These are phyloP conservation scores for Phialophora verrucosa DNA, from an alignment of 2,329 filamentous ascomycete genomes.

Conservation along the genomic window DNA sequence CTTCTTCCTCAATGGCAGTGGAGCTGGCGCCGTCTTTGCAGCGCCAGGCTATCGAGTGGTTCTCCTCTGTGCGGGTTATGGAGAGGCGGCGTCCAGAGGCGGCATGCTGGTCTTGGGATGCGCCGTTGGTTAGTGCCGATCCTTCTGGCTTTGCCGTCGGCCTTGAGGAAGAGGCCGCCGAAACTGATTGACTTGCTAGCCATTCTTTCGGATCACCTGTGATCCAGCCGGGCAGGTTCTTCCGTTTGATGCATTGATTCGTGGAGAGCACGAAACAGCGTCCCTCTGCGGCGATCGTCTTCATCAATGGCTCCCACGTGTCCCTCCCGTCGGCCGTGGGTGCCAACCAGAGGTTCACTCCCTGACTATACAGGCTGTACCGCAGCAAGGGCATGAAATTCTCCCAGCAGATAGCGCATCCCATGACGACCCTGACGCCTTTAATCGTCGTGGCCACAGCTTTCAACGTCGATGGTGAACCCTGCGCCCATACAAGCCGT, in stretches of 20 bases:
- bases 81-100: conserved; percentile 37
- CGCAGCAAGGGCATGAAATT: conserved; percentile 92
- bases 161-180: not conserved
- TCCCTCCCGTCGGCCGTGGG: conserved; percentile 86
- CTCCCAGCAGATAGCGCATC: conserved; percentile 93
- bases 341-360: conserved; percentile 88
- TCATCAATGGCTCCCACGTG: conserved; percentile 81
- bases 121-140: conserved; percentile 17
- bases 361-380: conserved; percentile 83
- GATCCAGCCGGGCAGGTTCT: conserved; percentile 65
- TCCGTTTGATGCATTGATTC: conserved; percentile 76
- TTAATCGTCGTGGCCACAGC: conserved; percentile 81
- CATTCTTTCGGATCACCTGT: conserved; percentile 39
- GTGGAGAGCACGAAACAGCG: conserved; percentile 83
- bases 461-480: conserved; percentile 75
- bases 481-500: conserved; percentile 86
- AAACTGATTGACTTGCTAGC: conserved; percentile 1
- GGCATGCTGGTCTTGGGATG: conserved; percentile 8
- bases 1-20: conserved; percentile 31
- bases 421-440: conserved; percentile 78
- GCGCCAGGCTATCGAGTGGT: conserved; percentile 56
- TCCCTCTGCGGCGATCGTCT: conserved; percentile 79
- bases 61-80: conserved; percentile 46
- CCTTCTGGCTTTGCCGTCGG: not conserved
- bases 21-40: conserved; percentile 30